phyloP scores from a whole-genome alignment of 257 asterid species.

The Thymus mandschuricus region DNA sequence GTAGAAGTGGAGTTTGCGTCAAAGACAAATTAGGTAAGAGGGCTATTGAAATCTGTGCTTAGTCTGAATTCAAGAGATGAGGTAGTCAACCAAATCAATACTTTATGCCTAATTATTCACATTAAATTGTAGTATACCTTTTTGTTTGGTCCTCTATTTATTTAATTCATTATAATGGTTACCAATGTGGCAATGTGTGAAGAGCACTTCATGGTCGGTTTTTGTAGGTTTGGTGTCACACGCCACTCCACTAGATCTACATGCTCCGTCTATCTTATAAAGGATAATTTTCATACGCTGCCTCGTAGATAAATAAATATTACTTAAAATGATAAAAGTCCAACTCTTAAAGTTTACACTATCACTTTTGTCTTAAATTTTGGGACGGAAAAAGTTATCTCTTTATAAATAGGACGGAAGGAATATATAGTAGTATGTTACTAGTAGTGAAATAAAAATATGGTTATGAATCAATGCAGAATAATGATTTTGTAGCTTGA shows the following conservation, averaged over 20 bases:
- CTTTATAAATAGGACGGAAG: too few species aligned
- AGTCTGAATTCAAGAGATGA: constrained; percentile 11
- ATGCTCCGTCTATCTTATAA: too few species aligned
- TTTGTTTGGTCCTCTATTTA: background rate
- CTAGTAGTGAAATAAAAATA: background rate
- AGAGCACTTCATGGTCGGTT: constrained; percentile 15
- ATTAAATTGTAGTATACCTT: background rate
- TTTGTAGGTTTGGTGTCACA: background rate
- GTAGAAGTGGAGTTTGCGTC: constrained; percentile 10
- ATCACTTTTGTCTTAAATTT: too few species aligned
- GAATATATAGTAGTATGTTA: background rate
- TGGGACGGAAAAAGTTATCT: too few species aligned
- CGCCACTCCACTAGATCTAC: constrained; percentile 2
- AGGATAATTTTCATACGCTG: too few species aligned
- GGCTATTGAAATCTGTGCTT: constrained; percentile 25
- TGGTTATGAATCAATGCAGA: background rate
- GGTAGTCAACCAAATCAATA: constrained; percentile 21
- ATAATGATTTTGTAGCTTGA: background rate
- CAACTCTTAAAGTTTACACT: too few species aligned
- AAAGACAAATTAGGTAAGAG: constrained; percentile 18
- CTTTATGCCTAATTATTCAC: constrained; percentile 6
- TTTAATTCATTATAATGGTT: background rate
- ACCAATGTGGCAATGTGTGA: constrained; percentile 20
- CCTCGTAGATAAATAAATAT: too few species aligned
- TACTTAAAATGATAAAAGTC: too few species aligned